Base-by-base conservation (phyloP, 2,329 filamentous ascomycete species). In the Fusarium annulatum region DNA sequence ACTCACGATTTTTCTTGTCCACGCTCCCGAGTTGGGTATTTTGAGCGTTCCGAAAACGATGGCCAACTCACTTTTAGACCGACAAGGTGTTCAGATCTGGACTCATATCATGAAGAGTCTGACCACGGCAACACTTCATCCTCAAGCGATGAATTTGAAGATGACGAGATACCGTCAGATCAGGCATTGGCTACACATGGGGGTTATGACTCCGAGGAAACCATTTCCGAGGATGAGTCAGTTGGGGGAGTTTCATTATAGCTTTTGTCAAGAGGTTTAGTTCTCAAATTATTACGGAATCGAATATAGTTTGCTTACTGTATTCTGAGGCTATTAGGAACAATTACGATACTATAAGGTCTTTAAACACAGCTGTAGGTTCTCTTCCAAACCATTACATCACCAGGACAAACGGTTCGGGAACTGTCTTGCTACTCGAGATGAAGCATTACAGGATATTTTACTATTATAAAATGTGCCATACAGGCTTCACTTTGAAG, bases 151-250 rank as follows among this genome's bases (percentile, higher is more conserved):
- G 18, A 15, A 46, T 21, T 3, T 21, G 8, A 28, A 46, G 26
- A 15, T 5, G 11, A 19, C 10, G 18, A 15, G 12, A 28, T 1
- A 7, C 18, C 0, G 3, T 0, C 18, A 21, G 43, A 15, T 21
- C 1, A 2, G 1, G 5, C 12, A 46, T n/a, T n/a, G n/a, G 18
- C 45, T 21, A 10, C 0, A 1, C 0, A 15, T 15, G 0, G 1
- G 3, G 0, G 5, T 0, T 5, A 7, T 28, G 3, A 21, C 26
- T 15, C 0, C 3, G 45, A 28, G 26, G 18, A 28, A 28, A 5
- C 10, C 3, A 10, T 10, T 10, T 46, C 45, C 10, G 45, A 46
- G 0, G 6, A 5, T 21, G 26, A 46, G 14, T 28, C 12, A 28
- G 26, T 7, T 21, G 45, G 45, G 1, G 45, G 45, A 21, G 43